These are phyloP conservation scores for Pleurotus citrinopileatus DNA, from an alignment of 768 basidiomycete species.

Conservation along the genomic window DNA sequence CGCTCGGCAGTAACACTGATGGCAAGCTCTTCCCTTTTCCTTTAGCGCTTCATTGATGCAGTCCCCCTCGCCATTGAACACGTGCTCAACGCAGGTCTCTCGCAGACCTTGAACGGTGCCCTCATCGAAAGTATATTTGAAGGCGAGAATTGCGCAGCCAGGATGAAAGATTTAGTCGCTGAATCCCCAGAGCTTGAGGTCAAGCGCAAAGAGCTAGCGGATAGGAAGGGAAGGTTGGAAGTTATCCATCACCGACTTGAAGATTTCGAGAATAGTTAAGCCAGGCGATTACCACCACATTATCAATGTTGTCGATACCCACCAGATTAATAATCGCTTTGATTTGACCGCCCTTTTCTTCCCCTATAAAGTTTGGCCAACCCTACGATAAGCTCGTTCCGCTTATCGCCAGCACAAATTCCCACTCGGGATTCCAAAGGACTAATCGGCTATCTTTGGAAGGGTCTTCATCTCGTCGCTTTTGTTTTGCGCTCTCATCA, in stretches of 20 bases:
- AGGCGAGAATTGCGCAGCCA: conserved; percentile 13
- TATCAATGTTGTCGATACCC: no score
- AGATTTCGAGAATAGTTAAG: conserved; percentile 13
- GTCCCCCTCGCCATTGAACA: conserved; percentile 49
- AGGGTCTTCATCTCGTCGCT: no score
- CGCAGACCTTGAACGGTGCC: conserved; percentile 27
- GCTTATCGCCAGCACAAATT: no score
- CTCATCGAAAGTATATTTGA: conserved; percentile 29
- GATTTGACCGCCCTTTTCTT: no score
- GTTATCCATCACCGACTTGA: conserved; percentile 33
- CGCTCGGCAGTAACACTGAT: background rate
- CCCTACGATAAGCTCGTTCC: no score
- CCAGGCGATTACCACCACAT: no score
- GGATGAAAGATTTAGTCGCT: conserved; percentile 27
- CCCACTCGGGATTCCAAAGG: no score
- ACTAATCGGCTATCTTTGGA: no score
- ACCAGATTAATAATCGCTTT: no score
- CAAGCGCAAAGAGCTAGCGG: conserved; percentile 27
- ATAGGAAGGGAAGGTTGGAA: conserved; percentile 21
- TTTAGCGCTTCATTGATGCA: conserved; percentile 53
- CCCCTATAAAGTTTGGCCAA: no score
- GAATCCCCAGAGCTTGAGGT: conserved; percentile 36
- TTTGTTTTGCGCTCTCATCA: no score
- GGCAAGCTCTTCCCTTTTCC: background rate
- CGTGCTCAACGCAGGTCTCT: conserved; percentile 38